Base-by-base conservation (phyloP, 2,329 filamentous ascomycete species). In the Penicillium hordei region DNA sequence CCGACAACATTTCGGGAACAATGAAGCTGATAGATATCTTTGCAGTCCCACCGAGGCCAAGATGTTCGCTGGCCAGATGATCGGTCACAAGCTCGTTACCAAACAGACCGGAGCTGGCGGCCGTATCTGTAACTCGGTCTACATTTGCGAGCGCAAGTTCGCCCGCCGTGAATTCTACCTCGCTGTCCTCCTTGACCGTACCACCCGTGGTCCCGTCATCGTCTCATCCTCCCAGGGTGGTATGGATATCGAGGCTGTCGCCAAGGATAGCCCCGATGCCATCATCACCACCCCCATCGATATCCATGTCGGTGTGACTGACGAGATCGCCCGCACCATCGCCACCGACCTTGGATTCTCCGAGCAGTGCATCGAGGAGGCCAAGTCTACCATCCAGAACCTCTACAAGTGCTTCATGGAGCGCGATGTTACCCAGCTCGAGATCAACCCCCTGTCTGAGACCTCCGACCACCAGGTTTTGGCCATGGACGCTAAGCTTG, bases 101-200 rank as follows among this genome's bases (percentile, higher is more conserved):
- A 99, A 99, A 87, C 94, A 99, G 84, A 99, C 94, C 59, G 94
- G 94, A 77, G 91, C 93, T 69, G 86, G 80, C 70, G 94, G 94
- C 75, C 91, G 94, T 77, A 86, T 96, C 76, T 99, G 94, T 86
- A 97, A 90, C 80, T 86, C 93, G 64, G 94, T 99, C 76, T 97
- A 96, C 84, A 97, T 99, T 76, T 96, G 93, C 81, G 94, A 99
- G 86, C 93, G 94, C 85, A 99, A 99, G 84, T 99, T 97, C 75
- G 94, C 94, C 70, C 92, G 94, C 68, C 89, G 94, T 75, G 94
- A 99, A 81, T 99, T 99, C 83, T 99, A 99, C 84, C 88, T 99
- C 59, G 94, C 94, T 72, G 89, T 99, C 72, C 88, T 99, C 71
- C 97, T 99, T 94, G 94, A 99, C 83, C 91, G 94, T 73, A 86